Conservation (phyloP, 176 grass and related monocot species). For the Oryza glumipatula region DNA sequence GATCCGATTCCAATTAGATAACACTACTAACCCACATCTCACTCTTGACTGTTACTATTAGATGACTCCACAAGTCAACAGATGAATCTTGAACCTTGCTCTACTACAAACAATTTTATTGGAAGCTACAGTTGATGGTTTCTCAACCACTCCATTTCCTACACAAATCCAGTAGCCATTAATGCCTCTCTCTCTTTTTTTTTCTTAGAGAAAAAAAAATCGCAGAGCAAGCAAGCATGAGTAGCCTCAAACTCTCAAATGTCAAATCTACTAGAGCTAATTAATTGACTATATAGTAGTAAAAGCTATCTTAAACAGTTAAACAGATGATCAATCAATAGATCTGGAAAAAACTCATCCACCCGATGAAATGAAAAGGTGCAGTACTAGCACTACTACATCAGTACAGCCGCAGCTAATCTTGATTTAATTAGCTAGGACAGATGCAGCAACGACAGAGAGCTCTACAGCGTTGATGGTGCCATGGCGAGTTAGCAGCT, state of each 20-base stretch:
- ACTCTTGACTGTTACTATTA: neutral
- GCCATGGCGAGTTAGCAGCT: too few species aligned
- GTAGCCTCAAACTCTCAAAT: neutral
- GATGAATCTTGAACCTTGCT: slow-evolving; percentile 8
- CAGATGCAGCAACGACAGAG: too few species aligned
- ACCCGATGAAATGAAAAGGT: too few species aligned
- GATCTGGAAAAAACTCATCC: too few species aligned
- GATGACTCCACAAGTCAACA: slow-evolving; percentile 35
- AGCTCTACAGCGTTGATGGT: too few species aligned
- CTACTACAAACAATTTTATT: slow-evolving; percentile 13
- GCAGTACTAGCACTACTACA: too few species aligned
- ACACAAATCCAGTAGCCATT: neutral
- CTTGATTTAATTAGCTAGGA: too few species aligned
- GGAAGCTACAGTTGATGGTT: neutral
- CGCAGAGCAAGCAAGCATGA: neutral
- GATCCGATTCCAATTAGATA: neutral
- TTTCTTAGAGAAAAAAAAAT: neutral
- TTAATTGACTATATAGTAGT: too few species aligned
- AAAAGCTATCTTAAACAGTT: too few species aligned
- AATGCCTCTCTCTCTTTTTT: neutral
- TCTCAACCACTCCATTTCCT: slow-evolving; percentile 31
- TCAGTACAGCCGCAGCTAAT: too few species aligned
- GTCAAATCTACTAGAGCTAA: neutral
- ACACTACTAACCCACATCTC: neutral
- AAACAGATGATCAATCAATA: too few species aligned